A percentile compares a stretch with the other conserved stretches of the same genome.
These are phyloP conservation scores for Wallacemonas sp. DNA, from an alignment of 208 protist genomes.

Conservation along the genomic window DNA sequence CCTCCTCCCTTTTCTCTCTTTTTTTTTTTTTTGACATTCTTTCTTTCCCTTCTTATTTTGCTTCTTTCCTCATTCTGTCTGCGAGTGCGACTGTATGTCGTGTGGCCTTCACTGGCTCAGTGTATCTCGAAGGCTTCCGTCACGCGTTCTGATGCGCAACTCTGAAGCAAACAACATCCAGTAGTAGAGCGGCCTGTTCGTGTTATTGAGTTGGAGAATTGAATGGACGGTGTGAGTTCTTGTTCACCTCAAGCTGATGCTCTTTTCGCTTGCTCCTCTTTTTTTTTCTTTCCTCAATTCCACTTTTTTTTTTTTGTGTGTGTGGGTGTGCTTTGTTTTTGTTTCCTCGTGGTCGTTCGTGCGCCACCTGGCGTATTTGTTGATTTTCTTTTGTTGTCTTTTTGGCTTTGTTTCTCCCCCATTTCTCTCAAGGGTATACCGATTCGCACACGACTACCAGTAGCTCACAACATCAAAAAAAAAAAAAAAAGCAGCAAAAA, in stretches of 20 bases:
- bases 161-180: not conserved
- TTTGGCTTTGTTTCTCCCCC: not conserved
- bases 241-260: not conserved
- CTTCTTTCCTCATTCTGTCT: not conserved
- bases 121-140: not conserved
- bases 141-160: not conserved
- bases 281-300: not conserved
- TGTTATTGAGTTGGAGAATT: not conserved
- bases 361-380: no score
- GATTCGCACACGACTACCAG: not conserved
- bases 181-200: not conserved
- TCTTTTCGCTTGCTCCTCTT: not conserved
- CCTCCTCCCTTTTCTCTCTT: not conserved
- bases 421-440: not conserved
- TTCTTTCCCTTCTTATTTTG: not conserved
- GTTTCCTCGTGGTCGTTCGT: not conserved
- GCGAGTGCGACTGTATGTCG: no score
- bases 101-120: not conserved
- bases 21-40: not conserved
- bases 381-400: not conserved
- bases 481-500: not conserved
- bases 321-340: not conserved
- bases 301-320: conserved; percentile 1
- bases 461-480: not conserved
- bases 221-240: not conserved